Evolutionary conservation across 495 filamentous ascomycete species (phyloP).

Genomic region (Bacidia gigantensis): DNA sequence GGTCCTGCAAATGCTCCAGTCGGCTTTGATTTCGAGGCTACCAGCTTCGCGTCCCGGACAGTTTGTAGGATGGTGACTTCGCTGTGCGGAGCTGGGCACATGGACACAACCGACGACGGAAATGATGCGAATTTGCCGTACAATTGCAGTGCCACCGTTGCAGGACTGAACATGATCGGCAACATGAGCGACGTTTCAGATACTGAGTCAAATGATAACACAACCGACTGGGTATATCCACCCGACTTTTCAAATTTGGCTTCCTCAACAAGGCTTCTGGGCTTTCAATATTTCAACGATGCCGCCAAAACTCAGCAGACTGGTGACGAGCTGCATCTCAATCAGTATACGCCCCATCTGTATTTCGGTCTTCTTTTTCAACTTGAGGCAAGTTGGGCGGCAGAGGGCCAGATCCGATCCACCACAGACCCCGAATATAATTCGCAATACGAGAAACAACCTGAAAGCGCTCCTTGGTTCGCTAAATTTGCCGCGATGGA

Average conservation of each 20-base stretch:
- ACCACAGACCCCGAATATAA: neutral
- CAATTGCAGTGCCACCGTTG: constrained; percentile 3
- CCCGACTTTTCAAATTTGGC: too few relatives aligned
- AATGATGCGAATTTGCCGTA: neutral
- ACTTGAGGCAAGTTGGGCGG: neutral
- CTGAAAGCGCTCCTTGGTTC: neutral
- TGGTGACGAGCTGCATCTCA: neutral
- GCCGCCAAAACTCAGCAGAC: neutral
- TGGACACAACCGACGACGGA: neutral
- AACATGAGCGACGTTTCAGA: too few relatives aligned
- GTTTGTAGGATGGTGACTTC: constrained; percentile 3
- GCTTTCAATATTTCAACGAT: constrained; percentile 10
- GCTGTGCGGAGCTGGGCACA: constrained; percentile 1
- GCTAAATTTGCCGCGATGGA: neutral
- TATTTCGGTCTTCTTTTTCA: neutral
- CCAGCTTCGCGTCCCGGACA: constrained; percentile 8
- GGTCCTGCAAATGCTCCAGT: constrained; percentile 7
- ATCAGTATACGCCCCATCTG: neutral
- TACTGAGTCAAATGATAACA: too few relatives aligned
- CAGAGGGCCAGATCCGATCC: neutral
- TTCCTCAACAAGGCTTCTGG: too few relatives aligned
- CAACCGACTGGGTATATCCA: too few relatives aligned
- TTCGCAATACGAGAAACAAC: too few relatives aligned
- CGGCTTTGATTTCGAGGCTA: constrained; percentile 8
- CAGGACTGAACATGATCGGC: constrained; percentile 9